phyloP scores from a whole-genome alignment of 2,329 filamentous ascomycete genomes.

The Apiospora phragmitis region DNA sequence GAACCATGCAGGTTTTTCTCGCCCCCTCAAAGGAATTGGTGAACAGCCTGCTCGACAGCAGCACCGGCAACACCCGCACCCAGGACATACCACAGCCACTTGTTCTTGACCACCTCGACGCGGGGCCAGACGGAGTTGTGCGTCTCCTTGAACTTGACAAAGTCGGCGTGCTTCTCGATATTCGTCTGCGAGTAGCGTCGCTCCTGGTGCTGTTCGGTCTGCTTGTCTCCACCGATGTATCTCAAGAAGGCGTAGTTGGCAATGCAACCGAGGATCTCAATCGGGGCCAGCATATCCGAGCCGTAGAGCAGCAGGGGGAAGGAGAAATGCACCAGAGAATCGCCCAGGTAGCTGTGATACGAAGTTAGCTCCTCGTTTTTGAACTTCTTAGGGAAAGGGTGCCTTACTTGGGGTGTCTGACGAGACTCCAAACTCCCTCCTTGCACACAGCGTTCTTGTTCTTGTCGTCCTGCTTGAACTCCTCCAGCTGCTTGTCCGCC shows the following conservation, averaged over 20 bases:
- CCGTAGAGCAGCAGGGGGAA: constrained; percentile 59
- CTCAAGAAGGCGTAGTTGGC: constrained; percentile 61
- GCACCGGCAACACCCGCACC: constrained; percentile 50
- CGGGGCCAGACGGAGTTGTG: constrained; percentile 64
- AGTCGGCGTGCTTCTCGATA: constrained; percentile 51
- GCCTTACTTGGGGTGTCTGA: constrained; percentile 61
- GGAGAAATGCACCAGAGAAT: constrained; percentile 57
- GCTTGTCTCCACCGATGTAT: constrained; percentile 55
- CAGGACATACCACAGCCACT: constrained; percentile 56
- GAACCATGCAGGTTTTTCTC: too few relatives aligned
- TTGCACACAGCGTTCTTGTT: constrained; percentile 43
- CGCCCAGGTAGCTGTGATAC: constrained; percentile 56
- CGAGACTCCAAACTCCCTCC: constrained; percentile 62
- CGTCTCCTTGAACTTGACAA: constrained; percentile 50
- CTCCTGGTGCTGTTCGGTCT: constrained; percentile 53
- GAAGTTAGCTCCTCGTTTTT: background rate
- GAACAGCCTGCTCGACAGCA: constrained; percentile 40
- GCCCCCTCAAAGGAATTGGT: constrained; percentile 13
- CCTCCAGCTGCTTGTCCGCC: constrained; percentile 56
- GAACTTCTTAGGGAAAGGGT: background rate
- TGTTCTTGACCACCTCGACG: constrained; percentile 49
- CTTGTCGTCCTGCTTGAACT: constrained; percentile 43
- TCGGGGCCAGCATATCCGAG: constrained; percentile 53
- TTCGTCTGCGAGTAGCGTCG: constrained; percentile 52
- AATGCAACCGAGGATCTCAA: constrained; percentile 55